Evolutionary conservation across 2,329 filamentous ascomycete species (phyloP).

Genomic region (Tolypocladium ophioglossoides): DNA sequence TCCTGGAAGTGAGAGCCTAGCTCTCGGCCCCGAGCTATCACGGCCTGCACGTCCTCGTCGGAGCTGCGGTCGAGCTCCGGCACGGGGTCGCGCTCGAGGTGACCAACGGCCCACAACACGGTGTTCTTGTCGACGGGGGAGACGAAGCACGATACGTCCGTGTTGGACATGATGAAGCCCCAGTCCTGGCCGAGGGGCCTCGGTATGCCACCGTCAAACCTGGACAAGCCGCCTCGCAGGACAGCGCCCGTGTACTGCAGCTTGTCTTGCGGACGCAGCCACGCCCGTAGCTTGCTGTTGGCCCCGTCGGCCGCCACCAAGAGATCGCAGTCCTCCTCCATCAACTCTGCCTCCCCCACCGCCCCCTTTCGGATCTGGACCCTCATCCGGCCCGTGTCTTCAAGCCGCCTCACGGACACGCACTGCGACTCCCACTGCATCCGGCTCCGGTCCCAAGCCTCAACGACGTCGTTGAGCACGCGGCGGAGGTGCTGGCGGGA

Average conservation of each 20-base stretch:
- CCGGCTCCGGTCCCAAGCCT: slow-evolving; percentile 4
- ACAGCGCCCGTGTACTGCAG: slow-evolving; percentile 29
- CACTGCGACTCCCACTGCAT: slow-evolving; percentile 17
- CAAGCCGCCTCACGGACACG: slow-evolving; percentile 10
- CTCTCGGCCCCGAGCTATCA: slow-evolving; percentile 20
- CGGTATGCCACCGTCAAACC: slow-evolving; percentile 22
- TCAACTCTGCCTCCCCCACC: neutral
- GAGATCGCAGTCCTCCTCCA: slow-evolving; percentile 24
- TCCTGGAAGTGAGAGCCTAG: slow-evolving; percentile 24
- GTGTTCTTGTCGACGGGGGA: slow-evolving; percentile 30
- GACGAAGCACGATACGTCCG: slow-evolving; percentile 30
- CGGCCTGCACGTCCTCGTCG: slow-evolving; percentile 11
- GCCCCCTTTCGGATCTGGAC: slow-evolving; percentile 9
- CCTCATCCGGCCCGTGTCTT: slow-evolving; percentile 10
- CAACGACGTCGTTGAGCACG: slow-evolving; percentile 18
- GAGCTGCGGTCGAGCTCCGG: slow-evolving; percentile 6
- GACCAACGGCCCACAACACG: slow-evolving; percentile 32
- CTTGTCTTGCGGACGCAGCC: slow-evolving; percentile 26
- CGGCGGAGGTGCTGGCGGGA: slow-evolving; percentile 22
- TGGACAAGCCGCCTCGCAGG: slow-evolving; percentile 25
- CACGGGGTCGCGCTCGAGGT: slow-evolving; percentile 12
- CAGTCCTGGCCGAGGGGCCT: slow-evolving; percentile 24
- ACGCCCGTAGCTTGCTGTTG: slow-evolving; percentile 26
- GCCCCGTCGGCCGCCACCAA: slow-evolving; percentile 35
- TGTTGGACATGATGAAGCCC: slow-evolving; percentile 27